A percentile compares a stretch with the other conserved stretches of the same genome.
Evolutionary conservation across 768 basidiomycete species (phyloP).

Genomic region (Phylloporus scabripes): DNA sequence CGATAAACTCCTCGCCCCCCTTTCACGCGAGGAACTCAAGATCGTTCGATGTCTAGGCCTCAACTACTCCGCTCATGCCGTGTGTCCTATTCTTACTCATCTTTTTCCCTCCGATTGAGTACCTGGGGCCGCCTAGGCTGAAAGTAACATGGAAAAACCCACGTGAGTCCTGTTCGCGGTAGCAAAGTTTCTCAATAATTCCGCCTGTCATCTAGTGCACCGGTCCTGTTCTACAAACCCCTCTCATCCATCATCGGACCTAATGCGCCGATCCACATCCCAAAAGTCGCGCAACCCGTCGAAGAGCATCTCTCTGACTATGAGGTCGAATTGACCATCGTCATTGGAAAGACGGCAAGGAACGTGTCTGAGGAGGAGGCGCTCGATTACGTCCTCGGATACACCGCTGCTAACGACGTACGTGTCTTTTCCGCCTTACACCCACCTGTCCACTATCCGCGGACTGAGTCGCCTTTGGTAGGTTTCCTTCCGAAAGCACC

Average conservation of each 20-base stretch:
- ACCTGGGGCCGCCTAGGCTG: conserved; percentile 40
- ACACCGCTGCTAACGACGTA: conserved; percentile 78
- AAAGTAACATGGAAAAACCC: conserved; percentile 59
- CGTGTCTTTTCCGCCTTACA: conserved; percentile 5
- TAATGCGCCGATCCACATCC: conserved; percentile 57
- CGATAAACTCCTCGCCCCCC: conserved; percentile 61
- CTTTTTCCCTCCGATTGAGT: not conserved
- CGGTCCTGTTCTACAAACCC: conserved; percentile 79
- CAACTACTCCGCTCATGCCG: conserved; percentile 85
- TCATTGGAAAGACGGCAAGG: conserved; percentile 78
- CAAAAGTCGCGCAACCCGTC: conserved; percentile 62
- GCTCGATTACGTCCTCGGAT: conserved; percentile 80
- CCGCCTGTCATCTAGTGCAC: too few relatives aligned
- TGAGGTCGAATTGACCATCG: conserved; percentile 75
- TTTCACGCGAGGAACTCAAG: conserved; percentile 61
- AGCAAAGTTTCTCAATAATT: too few relatives aligned
- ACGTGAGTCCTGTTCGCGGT: conserved; percentile 40
- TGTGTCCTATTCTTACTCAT: conserved; percentile 24
- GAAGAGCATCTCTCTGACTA: conserved; percentile 73
- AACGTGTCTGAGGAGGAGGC: conserved; percentile 77
- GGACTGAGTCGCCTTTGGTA: not conserved
- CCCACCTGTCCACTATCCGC: not conserved
- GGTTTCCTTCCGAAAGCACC: conserved; percentile 79
- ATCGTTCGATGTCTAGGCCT: conserved; percentile 73
- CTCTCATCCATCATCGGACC: conserved; percentile 65